Evolutionary conservation across 306 rosid genomes (phyloP), one percentile per base, ranked within the genome.

Genomic region (Prinsepia uniflora): DNA sequence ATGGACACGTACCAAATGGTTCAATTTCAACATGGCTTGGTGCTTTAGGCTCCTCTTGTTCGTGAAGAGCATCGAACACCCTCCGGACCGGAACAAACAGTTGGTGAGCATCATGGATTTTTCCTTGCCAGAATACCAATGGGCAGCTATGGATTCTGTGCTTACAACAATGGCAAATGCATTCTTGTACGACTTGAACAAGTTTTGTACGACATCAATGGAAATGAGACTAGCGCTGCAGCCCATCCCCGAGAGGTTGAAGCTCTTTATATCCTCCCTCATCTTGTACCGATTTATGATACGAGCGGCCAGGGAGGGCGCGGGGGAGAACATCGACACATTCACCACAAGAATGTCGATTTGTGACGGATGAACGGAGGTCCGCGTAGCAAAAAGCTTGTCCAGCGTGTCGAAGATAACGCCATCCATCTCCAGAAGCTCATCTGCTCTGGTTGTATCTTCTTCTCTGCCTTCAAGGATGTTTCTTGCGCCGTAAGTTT

Each of bases 181-280:
- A 39, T 90, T 80, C 41, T 59, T 56, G 73, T 85, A 11, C 0
- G 84, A 65, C 76, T 88, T 82, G 78, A 92, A 88, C 20, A 88
- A 67, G 15, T 76, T 89, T 57, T 85, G 92, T 50, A 92, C 96
- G 15, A 92, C 67, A 44, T 90, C 98, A 15, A 92, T 71, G 4
- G 82, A 90, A 0, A 85, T 87, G 4, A 92, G 83, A 48, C 90
- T 90, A 2, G 88, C 96, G 68, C 96, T 90, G 62, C 96, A 92
- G 5, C 98, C 91, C 96, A 92, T 92, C 57, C 98, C 98, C 0
- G 98, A 44, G 24, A 92, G 89, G 75, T 90, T 92, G 72, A 83
- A 81, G 9, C 84, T 69, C 73, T 86, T 90, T 0, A 92, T 34
- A 20, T 86, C 81, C 15, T 84, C 81, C 69, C 90, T 83, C 98